Evolutionary conservation across 139 green algal species (phyloP).

Genomic region (Picochlorum sp.): DNA sequence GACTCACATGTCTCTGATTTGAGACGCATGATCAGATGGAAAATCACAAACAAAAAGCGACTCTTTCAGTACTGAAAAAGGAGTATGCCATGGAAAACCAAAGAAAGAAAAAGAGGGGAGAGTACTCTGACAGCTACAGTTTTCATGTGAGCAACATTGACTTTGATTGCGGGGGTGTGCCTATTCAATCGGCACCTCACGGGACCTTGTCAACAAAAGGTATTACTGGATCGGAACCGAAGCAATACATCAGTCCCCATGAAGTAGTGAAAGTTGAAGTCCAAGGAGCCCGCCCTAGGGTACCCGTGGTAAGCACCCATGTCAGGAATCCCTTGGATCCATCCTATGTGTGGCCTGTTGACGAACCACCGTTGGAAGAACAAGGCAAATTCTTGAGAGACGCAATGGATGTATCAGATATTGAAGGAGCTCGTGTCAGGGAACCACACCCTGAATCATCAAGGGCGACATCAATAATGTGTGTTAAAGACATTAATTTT

Average conservation of each 20-base stretch:
- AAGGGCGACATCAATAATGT: slow-evolving; percentile 4
- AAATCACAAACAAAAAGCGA: not conserved
- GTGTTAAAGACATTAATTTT: not conserved
- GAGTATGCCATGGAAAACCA: not conserved
- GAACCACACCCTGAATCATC: not conserved
- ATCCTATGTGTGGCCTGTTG: slow-evolving; percentile 4
- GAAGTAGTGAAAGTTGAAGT: not conserved
- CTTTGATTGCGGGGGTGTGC: not conserved
- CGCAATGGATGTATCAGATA: slow-evolving; percentile 17
- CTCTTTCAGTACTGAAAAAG: not conserved
- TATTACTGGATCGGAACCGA: slow-evolving; percentile 11
- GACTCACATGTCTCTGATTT: not conserved
- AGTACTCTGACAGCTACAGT: slow-evolving; percentile 6
- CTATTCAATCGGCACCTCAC: not conserved
- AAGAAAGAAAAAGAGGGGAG: not conserved
- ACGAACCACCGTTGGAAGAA: not conserved
- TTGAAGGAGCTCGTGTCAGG: not conserved
- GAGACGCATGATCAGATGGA: not conserved
- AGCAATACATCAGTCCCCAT: not conserved
- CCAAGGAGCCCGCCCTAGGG: not conserved
- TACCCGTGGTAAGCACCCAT: no score
- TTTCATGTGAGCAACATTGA: slow-evolving; percentile 1
- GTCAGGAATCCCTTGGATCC: slow-evolving; percentile 14
- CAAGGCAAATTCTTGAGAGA: slow-evolving; percentile 15
- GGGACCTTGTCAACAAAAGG: slow-evolving; percentile 10